Percentiles rank a stretch among this genome's conserved stretches.
phyloP scores from a whole-genome alignment of 2,329 filamentous ascomycete genomes.

The Phaeosphaeriaceae sp. region DNA sequence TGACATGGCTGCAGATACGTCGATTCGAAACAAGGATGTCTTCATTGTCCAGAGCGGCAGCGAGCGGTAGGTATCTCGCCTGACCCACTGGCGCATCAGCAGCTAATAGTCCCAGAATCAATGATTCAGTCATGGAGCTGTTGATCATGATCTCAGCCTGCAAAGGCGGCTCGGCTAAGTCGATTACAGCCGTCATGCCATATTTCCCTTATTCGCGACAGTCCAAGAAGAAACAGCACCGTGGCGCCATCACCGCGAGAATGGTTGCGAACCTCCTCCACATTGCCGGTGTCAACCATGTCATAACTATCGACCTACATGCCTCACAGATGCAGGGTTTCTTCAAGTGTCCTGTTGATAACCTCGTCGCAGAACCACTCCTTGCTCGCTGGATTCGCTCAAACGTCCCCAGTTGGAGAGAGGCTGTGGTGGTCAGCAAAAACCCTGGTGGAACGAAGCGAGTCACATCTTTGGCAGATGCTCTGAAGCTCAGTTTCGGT shows the following conservation, averaged over 20 bases:
- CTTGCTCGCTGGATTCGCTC: conserved; percentile 94
- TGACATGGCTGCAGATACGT: conserved; percentile 55
- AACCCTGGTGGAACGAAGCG: conserved; percentile 97
- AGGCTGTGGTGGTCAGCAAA: conserved; percentile 96
- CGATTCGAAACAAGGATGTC: conserved; percentile 95
- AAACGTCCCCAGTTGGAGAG: conserved; percentile 85
- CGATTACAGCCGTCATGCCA: conserved; percentile 91
- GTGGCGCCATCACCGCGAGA: conserved; percentile 92
- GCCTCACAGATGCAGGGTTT: conserved; percentile 97
- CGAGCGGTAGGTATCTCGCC: conserved; percentile 61
- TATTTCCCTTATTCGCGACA: conserved; percentile 99
- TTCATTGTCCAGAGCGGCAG: conserved; percentile 99
- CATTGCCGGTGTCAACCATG: conserved; percentile 94
- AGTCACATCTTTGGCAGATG: conserved; percentile 93
- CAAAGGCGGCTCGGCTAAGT: conserved; percentile 96
- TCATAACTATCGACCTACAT: conserved; percentile 96
- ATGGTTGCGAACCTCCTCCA: conserved; percentile 96
- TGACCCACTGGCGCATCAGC: conserved; percentile 12
- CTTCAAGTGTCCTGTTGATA: conserved; percentile 97
- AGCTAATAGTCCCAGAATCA: conserved; percentile 66
- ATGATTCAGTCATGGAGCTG: conserved; percentile 98
- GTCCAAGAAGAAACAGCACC: conserved; percentile 98
- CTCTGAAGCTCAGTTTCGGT: conserved; percentile 95
- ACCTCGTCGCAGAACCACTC: conserved; percentile 92
- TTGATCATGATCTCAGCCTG: conserved; percentile 99